Percentiles rank a stretch among this genome's conserved stretches.
These are phyloP conservation scores for Coniella vitis DNA, from an alignment of 2,329 filamentous ascomycete species.

Conservation along the genomic window DNA sequence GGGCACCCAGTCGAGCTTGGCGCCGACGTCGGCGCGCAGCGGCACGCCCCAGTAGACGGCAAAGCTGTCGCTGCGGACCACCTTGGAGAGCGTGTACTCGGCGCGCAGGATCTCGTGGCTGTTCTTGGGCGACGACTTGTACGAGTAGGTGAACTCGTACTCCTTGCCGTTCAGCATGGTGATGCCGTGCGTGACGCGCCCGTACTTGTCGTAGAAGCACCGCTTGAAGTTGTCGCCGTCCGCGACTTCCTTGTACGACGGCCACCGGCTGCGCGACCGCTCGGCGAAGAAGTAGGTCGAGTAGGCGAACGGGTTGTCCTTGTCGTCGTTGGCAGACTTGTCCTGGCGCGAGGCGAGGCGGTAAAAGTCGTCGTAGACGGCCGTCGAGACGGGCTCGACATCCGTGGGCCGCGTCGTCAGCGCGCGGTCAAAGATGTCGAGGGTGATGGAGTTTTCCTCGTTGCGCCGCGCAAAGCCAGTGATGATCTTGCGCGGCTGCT, in stretches of 20 bases:
- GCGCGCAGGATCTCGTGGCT: constrained; percentile 28
- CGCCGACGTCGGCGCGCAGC: constrained; percentile 20
- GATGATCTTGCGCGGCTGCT: constrained; percentile 25
- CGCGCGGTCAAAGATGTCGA: constrained; percentile 25
- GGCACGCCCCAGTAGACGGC: constrained; percentile 30
- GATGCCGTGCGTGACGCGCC: constrained; percentile 26
- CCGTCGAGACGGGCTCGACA: constrained; percentile 19
- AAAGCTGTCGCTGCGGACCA: constrained; percentile 21
- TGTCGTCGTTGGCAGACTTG: constrained; percentile 13
- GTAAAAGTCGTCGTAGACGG: constrained; percentile 24
- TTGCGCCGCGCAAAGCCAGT: constrained; percentile 26
- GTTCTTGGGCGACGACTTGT: constrained; percentile 27
- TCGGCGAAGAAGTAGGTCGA: constrained; percentile 24
- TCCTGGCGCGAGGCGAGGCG: constrained; percentile 22
- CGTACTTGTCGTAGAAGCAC: constrained; percentile 29
- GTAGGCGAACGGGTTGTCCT: constrained; percentile 10
- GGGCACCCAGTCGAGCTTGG: constrained; percentile 27
- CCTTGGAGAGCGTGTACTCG: constrained; percentile 20
- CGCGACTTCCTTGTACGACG: constrained; percentile 22
- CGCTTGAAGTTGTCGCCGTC: constrained; percentile 19
- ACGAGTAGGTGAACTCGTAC: constrained; percentile 30
- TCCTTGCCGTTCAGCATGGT: constrained; percentile 22
- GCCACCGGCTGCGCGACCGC: constrained; percentile 19
- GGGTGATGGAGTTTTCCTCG: constrained; percentile 21
- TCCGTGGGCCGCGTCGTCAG: constrained; percentile 19